Conservation (phyloP, 1,139 yeast genomes). For the Trichomonascaceae sp. region DNA sequence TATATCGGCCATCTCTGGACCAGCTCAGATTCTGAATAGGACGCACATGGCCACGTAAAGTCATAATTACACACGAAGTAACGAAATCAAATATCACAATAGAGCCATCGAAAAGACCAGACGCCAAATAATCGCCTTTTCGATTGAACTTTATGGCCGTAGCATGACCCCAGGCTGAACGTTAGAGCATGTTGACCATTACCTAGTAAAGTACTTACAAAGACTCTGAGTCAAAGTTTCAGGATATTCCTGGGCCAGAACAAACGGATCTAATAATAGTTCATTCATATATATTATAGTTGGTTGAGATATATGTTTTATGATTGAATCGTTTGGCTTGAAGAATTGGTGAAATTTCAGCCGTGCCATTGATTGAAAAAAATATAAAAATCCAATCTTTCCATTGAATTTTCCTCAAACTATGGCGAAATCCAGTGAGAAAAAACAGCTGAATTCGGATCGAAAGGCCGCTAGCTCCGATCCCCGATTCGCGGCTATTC, state of each 20-base stretch:
- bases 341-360: neutral
- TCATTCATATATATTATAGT: conserved; percentile 52
- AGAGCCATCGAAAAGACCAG: conserved; percentile 76
- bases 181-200: conserved; percentile 6
- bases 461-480: conserved; percentile 47
- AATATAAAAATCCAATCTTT: conserved; percentile 7
- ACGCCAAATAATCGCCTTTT: conserved; percentile 83
- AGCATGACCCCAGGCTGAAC: conserved; percentile 54
- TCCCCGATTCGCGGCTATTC: conserved; percentile 71
- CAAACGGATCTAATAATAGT: conserved; percentile 84
- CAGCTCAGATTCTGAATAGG: conserved; percentile 73
- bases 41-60: conserved; percentile 59
- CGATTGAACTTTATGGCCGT: conserved; percentile 66
- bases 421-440: neutral
- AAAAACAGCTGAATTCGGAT: neutral
- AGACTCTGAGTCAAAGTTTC: conserved; percentile 68
- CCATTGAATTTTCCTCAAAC: neutral
- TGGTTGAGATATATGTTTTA: neutral
- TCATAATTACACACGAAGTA: conserved; percentile 51
- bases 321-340: neutral
- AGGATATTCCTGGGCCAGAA: conserved; percentile 89
- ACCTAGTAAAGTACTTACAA: conserved; percentile 20
- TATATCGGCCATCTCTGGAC: conserved; percentile 67
- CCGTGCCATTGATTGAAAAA: neutral
- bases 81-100: conserved; percentile 74